Conservation (phyloP, 2,329 filamentous ascomycete genomes). For the Aspergillus awamori region DNA sequence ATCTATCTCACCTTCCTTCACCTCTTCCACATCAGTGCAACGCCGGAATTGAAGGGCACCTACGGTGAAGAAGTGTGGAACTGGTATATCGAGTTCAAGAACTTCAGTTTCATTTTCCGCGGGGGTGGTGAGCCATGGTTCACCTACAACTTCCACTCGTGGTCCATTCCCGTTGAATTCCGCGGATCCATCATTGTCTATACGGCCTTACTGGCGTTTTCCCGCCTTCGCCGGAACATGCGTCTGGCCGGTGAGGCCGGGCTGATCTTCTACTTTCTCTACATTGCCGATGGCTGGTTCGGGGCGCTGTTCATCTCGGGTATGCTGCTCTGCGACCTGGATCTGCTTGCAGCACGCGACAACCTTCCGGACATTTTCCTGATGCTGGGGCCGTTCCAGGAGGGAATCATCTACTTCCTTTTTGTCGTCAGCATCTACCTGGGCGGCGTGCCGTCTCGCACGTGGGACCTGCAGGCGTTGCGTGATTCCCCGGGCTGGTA, state of each 20-base stretch:
- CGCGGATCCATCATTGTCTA: slow-evolving; percentile 67
- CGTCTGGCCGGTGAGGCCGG: slow-evolving; percentile 58
- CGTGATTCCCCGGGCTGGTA: slow-evolving; percentile 62
- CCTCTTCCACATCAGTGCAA: slow-evolving; percentile 53
- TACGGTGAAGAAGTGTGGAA: slow-evolving; percentile 56
- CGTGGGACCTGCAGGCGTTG: slow-evolving; percentile 53
- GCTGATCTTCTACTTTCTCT: slow-evolving; percentile 67
- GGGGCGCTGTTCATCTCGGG: slow-evolving; percentile 63
- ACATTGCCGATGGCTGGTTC: slow-evolving; percentile 67
- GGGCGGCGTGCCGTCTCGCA: slow-evolving; percentile 62
- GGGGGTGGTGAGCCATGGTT: slow-evolving; percentile 61
- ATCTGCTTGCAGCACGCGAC: slow-evolving; percentile 55
- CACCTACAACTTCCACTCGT: slow-evolving; percentile 61
- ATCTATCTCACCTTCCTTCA: slow-evolving; percentile 59
- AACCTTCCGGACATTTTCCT: slow-evolving; percentile 56
- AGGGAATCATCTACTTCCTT: slow-evolving; percentile 55
- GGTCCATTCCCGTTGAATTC: slow-evolving; percentile 67
- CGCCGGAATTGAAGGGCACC: slow-evolving; percentile 43
- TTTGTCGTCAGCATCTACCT: slow-evolving; percentile 60
- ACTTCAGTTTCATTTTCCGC: slow-evolving; percentile 69
- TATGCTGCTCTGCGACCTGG: slow-evolving; percentile 65
- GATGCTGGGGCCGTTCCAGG: slow-evolving; percentile 53
- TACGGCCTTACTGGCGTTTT: slow-evolving; percentile 59
- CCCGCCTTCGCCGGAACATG: slow-evolving; percentile 57
- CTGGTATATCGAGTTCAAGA: slow-evolving; percentile 63